A percentile compares a stretch with the other conserved stretches of the same genome.
Conservation (phyloP, 2,329 filamentous ascomycete genomes). For the Monosporascus sp. region DNA sequence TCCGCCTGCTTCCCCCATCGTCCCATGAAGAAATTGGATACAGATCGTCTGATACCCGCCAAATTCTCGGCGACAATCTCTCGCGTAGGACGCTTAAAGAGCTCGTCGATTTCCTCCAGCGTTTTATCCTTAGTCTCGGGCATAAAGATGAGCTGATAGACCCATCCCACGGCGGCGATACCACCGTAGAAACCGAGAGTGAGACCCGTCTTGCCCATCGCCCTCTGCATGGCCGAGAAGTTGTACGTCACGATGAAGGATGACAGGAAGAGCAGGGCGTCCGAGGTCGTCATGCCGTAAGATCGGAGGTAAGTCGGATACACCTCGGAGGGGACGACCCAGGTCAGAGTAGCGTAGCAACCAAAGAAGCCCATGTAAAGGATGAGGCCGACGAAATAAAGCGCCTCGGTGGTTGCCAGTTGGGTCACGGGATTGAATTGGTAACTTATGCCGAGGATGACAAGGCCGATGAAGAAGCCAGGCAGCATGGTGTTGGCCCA, state of each 20-base stretch:
- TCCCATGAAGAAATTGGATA: constrained; percentile 10
- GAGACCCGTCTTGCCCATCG: constrained; percentile 62
- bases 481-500: constrained; percentile 70
- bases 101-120: constrained; percentile 65
- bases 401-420: constrained; percentile 44
- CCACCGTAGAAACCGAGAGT: constrained; percentile 69
- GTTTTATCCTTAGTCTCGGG: constrained; percentile 65
- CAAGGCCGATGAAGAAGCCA: constrained; percentile 63
- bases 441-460: constrained; percentile 62
- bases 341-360: constrained; percentile 58
- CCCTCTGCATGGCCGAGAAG: constrained; percentile 63
- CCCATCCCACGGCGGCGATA: constrained; percentile 63
- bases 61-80: constrained; percentile 58
- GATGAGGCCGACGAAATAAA: constrained; percentile 63
- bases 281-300: constrained; percentile 69
- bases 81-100: constrained; percentile 59
- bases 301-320: constrained; percentile 67
- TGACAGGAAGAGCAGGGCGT: constrained; percentile 62
- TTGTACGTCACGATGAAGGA: constrained; percentile 73
- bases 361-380: constrained; percentile 66
- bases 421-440: constrained; percentile 44
- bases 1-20: constrained; percentile 4
- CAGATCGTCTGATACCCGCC: constrained; percentile 18
- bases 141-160: constrained; percentile 72
- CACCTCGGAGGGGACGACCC: constrained; percentile 63